phyloP scores from a whole-genome alignment of 2,329 filamentous ascomycete species.

The Drechmeria coniospora region DNA sequence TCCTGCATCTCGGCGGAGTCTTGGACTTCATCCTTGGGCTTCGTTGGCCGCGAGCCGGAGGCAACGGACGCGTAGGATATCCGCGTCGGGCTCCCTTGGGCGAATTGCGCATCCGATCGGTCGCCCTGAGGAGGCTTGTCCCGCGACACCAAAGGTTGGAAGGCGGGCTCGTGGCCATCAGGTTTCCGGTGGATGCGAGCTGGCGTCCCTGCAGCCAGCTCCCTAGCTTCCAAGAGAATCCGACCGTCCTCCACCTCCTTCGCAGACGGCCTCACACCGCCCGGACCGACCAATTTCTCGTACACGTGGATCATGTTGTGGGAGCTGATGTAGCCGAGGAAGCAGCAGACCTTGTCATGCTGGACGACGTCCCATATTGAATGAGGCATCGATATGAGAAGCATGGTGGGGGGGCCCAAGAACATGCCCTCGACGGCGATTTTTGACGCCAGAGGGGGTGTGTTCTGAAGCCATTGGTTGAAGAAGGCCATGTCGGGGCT shows the following conservation, averaged over 20 bases:
- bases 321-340: slow-evolving; percentile 48
- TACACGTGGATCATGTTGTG: slow-evolving; percentile 53
- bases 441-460: slow-evolving; percentile 38
- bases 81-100: slow-evolving; percentile 14
- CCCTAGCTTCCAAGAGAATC: slow-evolving; percentile 38
- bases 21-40: slow-evolving; percentile 26
- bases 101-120: slow-evolving; percentile 9
- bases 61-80: slow-evolving; percentile 8
- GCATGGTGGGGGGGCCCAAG: slow-evolving; percentile 48
- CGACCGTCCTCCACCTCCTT: slow-evolving; percentile 42
- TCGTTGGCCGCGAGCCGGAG: slow-evolving; percentile 8
- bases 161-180: slow-evolving; percentile 12
- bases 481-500: slow-evolving; percentile 52
- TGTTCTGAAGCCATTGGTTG: slow-evolving; percentile 49
- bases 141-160: slow-evolving; percentile 10
- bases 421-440: slow-evolving; percentile 55
- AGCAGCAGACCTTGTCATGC: slow-evolving; percentile 51
- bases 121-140: slow-evolving; percentile 11
- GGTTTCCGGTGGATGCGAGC: slow-evolving; percentile 12
- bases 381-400: slow-evolving; percentile 50
- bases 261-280: slow-evolving; percentile 27
- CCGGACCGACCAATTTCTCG: slow-evolving; percentile 36
- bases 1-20: slow-evolving; percentile 57
- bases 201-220: slow-evolving; percentile 23
- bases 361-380: slow-evolving; percentile 49